Evolutionary conservation across 202 grass and related monocot genomes (phyloP), one percentile per base, ranked within the genome.

Genomic region (Zoysia matrella): DNA sequence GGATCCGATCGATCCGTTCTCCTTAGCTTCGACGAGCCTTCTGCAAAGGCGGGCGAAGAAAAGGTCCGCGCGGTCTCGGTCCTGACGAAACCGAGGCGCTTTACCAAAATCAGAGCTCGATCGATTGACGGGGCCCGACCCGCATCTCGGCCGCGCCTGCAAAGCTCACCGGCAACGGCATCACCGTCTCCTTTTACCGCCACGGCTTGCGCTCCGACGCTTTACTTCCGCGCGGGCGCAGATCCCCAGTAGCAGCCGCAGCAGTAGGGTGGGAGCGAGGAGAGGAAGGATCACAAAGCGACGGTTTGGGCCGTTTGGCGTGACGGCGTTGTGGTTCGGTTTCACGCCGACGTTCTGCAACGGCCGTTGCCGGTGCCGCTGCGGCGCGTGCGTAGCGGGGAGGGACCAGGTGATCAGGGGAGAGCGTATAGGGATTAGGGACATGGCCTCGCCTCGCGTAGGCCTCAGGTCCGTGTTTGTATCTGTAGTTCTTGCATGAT

Each of bases 41-140:
- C 15, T 52, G 63, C 53, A 8, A 44, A 46, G 67, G 71, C 72
- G 56, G 8, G 72, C 66, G 48, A 48, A 54, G 15, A 50, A 72
- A 78, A 55, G 79, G 56, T 82, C 79, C 74, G 69, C 63, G 70
- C 76, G 60, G 60, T 79, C 88, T 86, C 70, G 83, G 88, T 90
- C 58, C 55, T 49, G 71, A 18, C 45, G 73, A 43, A 14, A 62
- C 11, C 58, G 51, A 46, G 46, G 1, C 72, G 85, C 84, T 90
- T 90, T 90, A 86, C 84, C 84, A 83, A 86, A 90, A 90, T 75
- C 52, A 66, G 88, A 75, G 88, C 75, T 83, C 80, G 80, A 83
- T 73, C 72, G 58, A 76, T 67, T 30, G 47, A 22, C 56, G 54
- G 39, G 4, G 7, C 52, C 72, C 62, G 74, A 90, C 83, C 77